phyloP scores from a whole-genome alignment of 2,329 filamentous ascomycete genomes.

The Acarospora socialis region DNA sequence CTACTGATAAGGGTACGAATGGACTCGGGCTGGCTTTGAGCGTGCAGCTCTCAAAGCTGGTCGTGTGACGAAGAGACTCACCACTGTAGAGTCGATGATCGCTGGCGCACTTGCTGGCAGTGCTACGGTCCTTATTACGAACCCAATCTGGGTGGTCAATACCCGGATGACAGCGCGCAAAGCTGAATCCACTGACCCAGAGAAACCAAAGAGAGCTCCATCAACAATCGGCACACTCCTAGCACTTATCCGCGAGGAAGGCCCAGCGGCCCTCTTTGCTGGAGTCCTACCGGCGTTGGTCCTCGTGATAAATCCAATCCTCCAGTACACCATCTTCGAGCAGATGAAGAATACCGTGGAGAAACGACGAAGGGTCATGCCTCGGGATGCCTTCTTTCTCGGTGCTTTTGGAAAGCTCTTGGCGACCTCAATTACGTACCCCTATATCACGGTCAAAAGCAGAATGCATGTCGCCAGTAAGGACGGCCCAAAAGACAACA shows the following conservation, averaged over 20 bases:
- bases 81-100: constrained; percentile 85
- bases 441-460: constrained; percentile 98
- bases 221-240: constrained; percentile 72
- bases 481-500: constrained; percentile 63
- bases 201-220: constrained; percentile 39
- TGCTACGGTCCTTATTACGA: constrained; percentile 88
- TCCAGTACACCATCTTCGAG: constrained; percentile 98
- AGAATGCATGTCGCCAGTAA: constrained; percentile 83
- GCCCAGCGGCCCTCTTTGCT: constrained; percentile 70
- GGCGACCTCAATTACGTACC: constrained; percentile 87
- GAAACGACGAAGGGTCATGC: constrained; percentile 61
- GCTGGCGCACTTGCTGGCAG: constrained; percentile 87
- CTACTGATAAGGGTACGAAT: constrained; percentile 61
- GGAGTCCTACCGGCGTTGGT: constrained; percentile 87
- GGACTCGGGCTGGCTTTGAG: constrained; percentile 75
- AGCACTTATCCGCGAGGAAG: constrained; percentile 68
- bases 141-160: constrained; percentile 99
- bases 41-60: constrained; percentile 58
- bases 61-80: constrained; percentile 65
- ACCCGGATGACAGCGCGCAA: constrained; percentile 91
- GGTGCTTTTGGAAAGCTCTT: constrained; percentile 90
- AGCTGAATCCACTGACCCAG: constrained; percentile 34
- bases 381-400: constrained; percentile 75
- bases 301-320: constrained; percentile 91
- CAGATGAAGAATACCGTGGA: constrained; percentile 89